Base-by-base conservation (phyloP, 2,329 filamentous ascomycete genomes). In the Aspergillus aculeatinus region DNA sequence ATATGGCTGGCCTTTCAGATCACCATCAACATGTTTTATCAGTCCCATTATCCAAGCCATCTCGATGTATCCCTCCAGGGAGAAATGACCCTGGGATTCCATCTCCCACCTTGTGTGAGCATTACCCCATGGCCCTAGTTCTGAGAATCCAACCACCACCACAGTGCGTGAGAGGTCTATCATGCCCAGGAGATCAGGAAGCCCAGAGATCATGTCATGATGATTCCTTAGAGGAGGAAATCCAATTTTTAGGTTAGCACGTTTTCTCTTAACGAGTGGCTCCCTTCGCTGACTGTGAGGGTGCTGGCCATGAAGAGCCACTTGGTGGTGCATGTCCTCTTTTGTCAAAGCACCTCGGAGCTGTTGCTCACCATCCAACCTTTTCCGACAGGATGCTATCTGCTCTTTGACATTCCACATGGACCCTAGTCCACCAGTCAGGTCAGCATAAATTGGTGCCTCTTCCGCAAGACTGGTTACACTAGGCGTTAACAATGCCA, bases 11-110 rank as follows among this genome's bases (percentile, higher is more conserved):
- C 94, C 94, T 82, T 98, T 98, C 75, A 98, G 86, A 29, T 88
- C 87, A 16, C 94, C 94, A 69, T 98, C 97, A 82, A 96, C 91
- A 78, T 99, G 96, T 84, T 93, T 96, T 82, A 99, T 98, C 60
- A 98, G 86, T 73, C 95, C 95, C 93, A 98, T 99, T 76, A 99
- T 91, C 95, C 95, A 99, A 27, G 95, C 92, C 94, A 99, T 99
- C 79, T 99, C 95, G 62, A 99, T 89, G 72, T 94, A 98, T 31
- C 95, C 95, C 77, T 99, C 95, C 14, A 99, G 85, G 5, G 94
- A 98, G 82, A 99, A 98, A 72, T 96, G 85, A 72, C 95, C 95
- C 66, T 92, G 88, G 1, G 95, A 92, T 77, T 99, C 95, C 92
- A 99, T 99, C 82, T 99, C 94, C 95, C 95, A 99, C 64, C 95